Evolutionary conservation across 352 stramenopile species (phyloP), one percentile per base, ranked within the genome.

Genomic region (Thraustotheca clavata): DNA sequence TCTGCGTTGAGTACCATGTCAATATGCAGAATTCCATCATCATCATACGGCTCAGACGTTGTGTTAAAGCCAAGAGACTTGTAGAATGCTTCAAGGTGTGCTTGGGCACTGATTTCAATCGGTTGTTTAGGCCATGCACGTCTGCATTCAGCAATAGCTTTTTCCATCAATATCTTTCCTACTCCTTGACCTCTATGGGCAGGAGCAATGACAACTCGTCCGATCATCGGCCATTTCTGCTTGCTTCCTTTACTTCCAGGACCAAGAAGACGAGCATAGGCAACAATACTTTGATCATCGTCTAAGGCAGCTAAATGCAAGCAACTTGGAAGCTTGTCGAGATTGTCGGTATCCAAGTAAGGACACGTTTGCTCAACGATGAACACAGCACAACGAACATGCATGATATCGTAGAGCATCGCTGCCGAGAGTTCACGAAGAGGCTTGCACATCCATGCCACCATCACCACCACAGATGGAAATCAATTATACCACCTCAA

Each of bases 81-180:
- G 57, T 65, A 65, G 43, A 65, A 65, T 20, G 11, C 3, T 27
- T 52, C 40, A 1, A 65, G 20, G 11, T 43, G 35, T 22, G 29
- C n/a, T 40, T 65, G 57, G 7, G 57, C 57, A n/a, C 57, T 24
- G 43, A 65, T 65, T 54, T 65, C 57, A 39, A 65, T 65, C 31
- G 0, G 29, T 9, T 39, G 4, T 4, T 0, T 41, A 3, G 57
- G 57, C 57, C 57, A 65, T 27, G 40, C 24, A 20, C 20, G 22
- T 32, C 34, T 24, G 57, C 38, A 65, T 27, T 54, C 57, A 18
- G 11, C 57, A 18, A 65, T 54, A 0, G 57, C 57, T 18, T 54
- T 31, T 32, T 38, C 14, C 24, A 65, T 50, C 18, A 65, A 46
- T 27, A 31, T 26, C 3, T 43, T n/a, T 9, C 57, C 57, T 0